Evolutionary conservation across 2,329 filamentous ascomycete genomes (phyloP).

Genomic region (Pyricularia sp.): DNA sequence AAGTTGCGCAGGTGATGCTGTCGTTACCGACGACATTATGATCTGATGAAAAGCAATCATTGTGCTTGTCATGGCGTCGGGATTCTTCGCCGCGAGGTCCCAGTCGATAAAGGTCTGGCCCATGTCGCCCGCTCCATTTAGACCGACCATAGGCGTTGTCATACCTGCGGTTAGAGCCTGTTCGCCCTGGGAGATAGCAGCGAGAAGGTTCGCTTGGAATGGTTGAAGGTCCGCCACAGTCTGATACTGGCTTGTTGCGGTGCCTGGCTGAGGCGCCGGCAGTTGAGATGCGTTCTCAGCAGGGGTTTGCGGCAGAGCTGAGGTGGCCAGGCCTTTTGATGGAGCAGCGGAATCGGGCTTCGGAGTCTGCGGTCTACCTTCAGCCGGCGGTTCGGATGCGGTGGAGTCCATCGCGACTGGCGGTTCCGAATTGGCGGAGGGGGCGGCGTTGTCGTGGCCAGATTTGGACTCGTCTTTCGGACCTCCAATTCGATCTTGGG

Average conservation of each 20-base stretch:
- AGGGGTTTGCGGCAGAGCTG: neutral
- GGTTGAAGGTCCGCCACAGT: neutral
- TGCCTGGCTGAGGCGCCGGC: neutral
- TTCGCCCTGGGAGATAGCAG: neutral
- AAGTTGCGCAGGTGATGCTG: neutral
- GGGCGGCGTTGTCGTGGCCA: neutral
- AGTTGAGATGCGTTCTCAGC: neutral
- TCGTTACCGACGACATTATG: neutral
- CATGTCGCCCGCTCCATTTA: neutral
- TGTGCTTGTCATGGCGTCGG: neutral
- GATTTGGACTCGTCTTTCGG: neutral
- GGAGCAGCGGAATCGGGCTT: neutral
- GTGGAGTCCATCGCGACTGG: neutral
- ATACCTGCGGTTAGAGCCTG: neutral
- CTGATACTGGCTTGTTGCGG: neutral
- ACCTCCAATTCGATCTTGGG: neutral
- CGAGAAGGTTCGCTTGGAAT: neutral
- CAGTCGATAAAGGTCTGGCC: neutral
- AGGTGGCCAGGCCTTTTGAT: neutral
- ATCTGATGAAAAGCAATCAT: neutral
- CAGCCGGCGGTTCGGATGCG: neutral
- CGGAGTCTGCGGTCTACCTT: neutral
- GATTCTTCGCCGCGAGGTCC: neutral
- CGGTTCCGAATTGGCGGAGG: neutral
- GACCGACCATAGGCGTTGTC: neutral